phyloP scores from a whole-genome alignment of 179 eudicot genomes.

The Spergularia azorica region DNA sequence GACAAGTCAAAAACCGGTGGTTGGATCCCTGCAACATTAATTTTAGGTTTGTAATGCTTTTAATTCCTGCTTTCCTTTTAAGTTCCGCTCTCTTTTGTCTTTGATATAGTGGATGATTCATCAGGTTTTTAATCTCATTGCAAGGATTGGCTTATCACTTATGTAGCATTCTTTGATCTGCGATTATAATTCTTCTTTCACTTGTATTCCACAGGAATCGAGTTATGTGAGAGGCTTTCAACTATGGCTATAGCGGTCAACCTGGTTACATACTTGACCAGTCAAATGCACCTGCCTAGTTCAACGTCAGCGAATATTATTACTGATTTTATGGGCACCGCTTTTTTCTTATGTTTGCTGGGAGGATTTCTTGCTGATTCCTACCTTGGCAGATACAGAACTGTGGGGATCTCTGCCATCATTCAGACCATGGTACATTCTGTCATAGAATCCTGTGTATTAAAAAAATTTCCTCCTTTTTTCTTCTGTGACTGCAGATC shows the following conservation, averaged over 20 bases:
- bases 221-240: conserved; percentile 32
- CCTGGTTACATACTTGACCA: conserved; percentile 26
- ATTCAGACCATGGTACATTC: conserved; percentile 26
- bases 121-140: neutral
- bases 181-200: conserved; percentile 2
- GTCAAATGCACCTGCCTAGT: conserved; percentile 26
- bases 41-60: conserved; percentile 19
- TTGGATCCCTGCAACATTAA: conserved; percentile 24
- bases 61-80: neutral
- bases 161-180: neutral
- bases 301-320: conserved; percentile 29
- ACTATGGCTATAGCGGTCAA: conserved; percentile 35
- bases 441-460: neutral
- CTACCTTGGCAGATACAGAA: conserved; percentile 31
- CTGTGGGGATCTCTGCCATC: conserved; percentile 22
- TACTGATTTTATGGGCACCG: conserved; percentile 30
- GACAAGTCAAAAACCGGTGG: conserved; percentile 33
- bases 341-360: conserved; percentile 27
- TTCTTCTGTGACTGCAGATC: neutral
- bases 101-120: neutral
- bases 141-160: too few relatives aligned
- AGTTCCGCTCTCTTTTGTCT: neutral
- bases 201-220: conserved; percentile 15
- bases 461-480: neutral
- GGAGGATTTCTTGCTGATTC: conserved; percentile 34